Evolutionary conservation across 352 stramenopile species (phyloP).

Genomic region (Phytophthora capsici): DNA sequence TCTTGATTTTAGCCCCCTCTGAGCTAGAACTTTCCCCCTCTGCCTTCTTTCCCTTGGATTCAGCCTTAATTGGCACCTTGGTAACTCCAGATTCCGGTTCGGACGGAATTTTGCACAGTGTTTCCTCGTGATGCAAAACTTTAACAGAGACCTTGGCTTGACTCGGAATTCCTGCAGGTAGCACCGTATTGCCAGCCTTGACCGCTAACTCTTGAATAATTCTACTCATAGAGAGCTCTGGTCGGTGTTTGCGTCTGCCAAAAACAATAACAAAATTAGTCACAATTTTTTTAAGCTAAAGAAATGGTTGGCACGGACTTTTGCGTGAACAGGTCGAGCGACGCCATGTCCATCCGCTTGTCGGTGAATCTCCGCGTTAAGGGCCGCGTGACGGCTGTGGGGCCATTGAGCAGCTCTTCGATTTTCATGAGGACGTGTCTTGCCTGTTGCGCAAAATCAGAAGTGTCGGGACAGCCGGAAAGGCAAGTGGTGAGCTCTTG

Average conservation of each 20-base stretch:
- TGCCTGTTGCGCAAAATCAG: constrained; percentile 23
- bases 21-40: constrained; percentile 4
- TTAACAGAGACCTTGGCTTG: constrained; percentile 7
- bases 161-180: not conserved
- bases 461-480: constrained; percentile 16
- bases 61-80: not conserved
- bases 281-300: not conserved
- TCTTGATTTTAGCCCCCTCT: constrained; percentile 9
- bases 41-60: constrained; percentile 3
- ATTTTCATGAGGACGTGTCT: constrained; percentile 40
- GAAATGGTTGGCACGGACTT: constrained; percentile 21
- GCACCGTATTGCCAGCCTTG: constrained; percentile 5
- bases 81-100: not conserved
- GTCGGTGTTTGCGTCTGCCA: constrained; percentile 32
- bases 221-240: constrained; percentile 56
- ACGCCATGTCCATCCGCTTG: constrained; percentile 62
- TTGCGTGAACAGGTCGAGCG: constrained; percentile 54
- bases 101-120: not conserved
- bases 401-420: constrained; percentile 39
- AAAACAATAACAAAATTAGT: constrained; percentile 11
- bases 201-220: constrained; percentile 51
- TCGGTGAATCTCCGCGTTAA: constrained; percentile 6
- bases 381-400: not conserved
- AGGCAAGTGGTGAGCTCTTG: constrained; percentile 31
- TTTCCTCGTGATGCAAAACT: not conserved